A percentile compares a stretch with the other conserved stretches of the same genome.
phyloP scores from a whole-genome alignment of 2,329 filamentous ascomycete genomes.

The Escovopsis weberi region DNA sequence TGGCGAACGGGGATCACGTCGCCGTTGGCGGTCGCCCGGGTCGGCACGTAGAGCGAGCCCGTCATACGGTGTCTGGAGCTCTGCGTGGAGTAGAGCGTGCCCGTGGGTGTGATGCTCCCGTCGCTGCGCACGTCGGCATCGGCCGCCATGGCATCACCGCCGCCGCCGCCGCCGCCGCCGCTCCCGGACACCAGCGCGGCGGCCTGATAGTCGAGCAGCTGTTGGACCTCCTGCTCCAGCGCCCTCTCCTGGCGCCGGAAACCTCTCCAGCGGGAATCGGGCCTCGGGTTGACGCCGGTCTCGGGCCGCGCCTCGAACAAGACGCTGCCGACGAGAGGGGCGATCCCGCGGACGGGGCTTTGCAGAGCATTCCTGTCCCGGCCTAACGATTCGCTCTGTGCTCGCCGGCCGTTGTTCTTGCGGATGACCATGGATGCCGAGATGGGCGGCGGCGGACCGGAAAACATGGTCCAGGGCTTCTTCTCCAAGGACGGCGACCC shows the following conservation, averaged over 20 bases:
- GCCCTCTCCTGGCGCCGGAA: conserved; percentile 31
- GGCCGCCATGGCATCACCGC: conserved; percentile 4
- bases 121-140: conserved; percentile 21
- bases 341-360: conserved; percentile 3
- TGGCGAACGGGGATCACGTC: conserved; percentile 48
- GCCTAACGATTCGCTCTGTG: conserved; percentile 1
- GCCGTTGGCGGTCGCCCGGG: conserved; percentile 24
- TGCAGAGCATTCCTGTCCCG: not conserved
- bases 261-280: conserved; percentile 32
- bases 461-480: conserved; percentile 25
- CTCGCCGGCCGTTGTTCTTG: conserved; percentile 1
- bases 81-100: conserved; percentile 24
- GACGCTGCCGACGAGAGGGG: conserved; percentile 15
- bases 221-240: conserved; percentile 32
- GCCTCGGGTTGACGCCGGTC: conserved; percentile 14
- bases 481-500: conserved; percentile 17
- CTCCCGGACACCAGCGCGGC: conserved; percentile 26
- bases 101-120: conserved; percentile 27
- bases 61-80: conserved; percentile 20
- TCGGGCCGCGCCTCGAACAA: conserved; percentile 22
- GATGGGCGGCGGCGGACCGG: conserved; percentile 37
- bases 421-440: conserved; percentile 25
- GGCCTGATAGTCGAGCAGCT: conserved; percentile 34
- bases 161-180: conserved; percentile 8
- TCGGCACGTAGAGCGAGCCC: conserved; percentile 27